Conservation (phyloP, 2,329 filamentous ascomycete species). For the Podosphaera aphanis region DNA sequence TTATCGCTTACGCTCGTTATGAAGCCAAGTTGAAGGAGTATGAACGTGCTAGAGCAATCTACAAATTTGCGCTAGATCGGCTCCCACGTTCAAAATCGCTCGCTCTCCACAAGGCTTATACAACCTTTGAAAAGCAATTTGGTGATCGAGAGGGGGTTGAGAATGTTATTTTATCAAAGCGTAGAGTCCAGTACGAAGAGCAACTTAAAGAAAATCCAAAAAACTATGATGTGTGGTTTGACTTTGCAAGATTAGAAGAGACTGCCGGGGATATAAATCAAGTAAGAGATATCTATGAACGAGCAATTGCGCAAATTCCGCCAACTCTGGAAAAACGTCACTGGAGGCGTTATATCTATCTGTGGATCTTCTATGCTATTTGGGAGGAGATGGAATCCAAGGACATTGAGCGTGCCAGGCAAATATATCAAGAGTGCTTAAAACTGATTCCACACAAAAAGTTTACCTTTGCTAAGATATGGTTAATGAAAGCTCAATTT, state of each 20-base stretch:
- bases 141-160: constrained; percentile 84
- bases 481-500: constrained; percentile 83
- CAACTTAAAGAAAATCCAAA: constrained; percentile 82
- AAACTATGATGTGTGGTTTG: constrained; percentile 95
- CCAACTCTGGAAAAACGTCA: constrained; percentile 91
- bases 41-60: constrained; percentile 80
- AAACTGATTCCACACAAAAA: constrained; percentile 81
- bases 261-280: constrained; percentile 58
- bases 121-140: constrained; percentile 94
- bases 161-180: constrained; percentile 84
- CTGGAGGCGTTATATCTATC: constrained; percentile 90
- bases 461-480: constrained; percentile 93
- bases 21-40: constrained; percentile 90
- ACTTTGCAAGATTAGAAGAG: constrained; percentile 81
- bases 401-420: constrained; percentile 54
- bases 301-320: constrained; percentile 83
- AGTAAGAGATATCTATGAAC: constrained; percentile 80
- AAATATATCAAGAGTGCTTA: constrained; percentile 78
- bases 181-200: constrained; percentile 81
- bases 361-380: constrained; percentile 92
- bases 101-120: constrained; percentile 77
- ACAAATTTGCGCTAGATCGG: constrained; percentile 86
- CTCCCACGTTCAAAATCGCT: constrained; percentile 71
- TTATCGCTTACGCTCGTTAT: constrained; percentile 86
- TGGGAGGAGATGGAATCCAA: constrained; percentile 79